These are phyloP conservation scores for Colletotrichum tabaci DNA, from an alignment of 2,329 filamentous ascomycete genomes.

Conservation along the genomic window DNA sequence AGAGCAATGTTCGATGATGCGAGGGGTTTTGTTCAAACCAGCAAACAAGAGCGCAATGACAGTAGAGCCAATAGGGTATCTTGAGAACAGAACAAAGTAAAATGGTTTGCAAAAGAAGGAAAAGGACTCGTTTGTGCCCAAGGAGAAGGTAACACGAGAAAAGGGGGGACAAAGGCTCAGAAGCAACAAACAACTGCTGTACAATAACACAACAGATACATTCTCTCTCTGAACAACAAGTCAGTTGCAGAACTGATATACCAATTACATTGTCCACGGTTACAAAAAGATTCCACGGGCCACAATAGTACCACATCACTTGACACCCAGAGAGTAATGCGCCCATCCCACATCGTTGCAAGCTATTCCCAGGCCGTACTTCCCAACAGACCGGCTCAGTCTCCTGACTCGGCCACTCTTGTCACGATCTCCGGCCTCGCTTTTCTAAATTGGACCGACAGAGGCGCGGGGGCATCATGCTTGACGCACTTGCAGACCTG, in stretches of 20 bases:
- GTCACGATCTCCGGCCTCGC: not conserved
- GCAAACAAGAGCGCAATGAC: not conserved
- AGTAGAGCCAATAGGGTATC: not conserved
- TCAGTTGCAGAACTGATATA: not conserved
- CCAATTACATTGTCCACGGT: not conserved
- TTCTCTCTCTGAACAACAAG: not conserved
- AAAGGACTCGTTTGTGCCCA: not conserved
- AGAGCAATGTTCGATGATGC: not conserved
- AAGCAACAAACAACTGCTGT: not conserved
- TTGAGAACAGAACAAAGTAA: not conserved
- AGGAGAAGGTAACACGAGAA: not conserved
- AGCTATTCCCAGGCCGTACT: constrained; percentile 1
- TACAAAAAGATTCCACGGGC: not conserved
- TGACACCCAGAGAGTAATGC: not conserved
- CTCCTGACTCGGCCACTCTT: constrained; percentile 1
- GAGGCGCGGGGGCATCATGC: not conserved
- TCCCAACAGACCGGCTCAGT: not conserved
- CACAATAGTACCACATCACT: not conserved
- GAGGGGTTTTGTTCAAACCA: not conserved
- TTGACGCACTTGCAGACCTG: not conserved
- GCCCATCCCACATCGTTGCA: not conserved
- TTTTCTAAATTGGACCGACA: not conserved
- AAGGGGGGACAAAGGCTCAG: not conserved
- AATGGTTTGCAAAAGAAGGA: not conserved
- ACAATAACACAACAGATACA: not conserved